These are phyloP conservation scores for Nicotiana benthamiana DNA, from an alignment of 257 asterid species.

Conservation along the genomic window DNA sequence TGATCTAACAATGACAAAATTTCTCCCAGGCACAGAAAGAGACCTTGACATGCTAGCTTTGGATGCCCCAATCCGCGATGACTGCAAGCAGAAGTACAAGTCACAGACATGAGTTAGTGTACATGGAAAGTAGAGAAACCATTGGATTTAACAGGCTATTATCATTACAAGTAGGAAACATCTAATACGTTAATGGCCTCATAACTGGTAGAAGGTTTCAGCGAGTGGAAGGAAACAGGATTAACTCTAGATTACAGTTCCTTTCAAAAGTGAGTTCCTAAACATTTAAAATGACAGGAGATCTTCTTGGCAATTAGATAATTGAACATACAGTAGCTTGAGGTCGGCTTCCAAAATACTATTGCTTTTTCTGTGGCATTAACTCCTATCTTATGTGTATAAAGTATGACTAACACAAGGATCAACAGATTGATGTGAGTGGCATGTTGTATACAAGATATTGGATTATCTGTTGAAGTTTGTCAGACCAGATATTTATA, in stretches of 20 bases:
- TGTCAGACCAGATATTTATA: neutral
- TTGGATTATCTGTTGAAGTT: neutral
- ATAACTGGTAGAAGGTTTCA: neutral
- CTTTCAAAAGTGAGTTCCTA: neutral
- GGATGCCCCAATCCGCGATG: slow-evolving; percentile 37
- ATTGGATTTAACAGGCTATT: neutral
- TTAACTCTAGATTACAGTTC: neutral
- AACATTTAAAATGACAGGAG: neutral
- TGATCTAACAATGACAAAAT: slow-evolving; percentile 61
- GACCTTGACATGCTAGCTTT: slow-evolving; percentile 66
- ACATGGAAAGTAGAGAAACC: slow-evolving; percentile 1
- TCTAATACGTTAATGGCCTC: neutral
- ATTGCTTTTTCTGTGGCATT: neutral
- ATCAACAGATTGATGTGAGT: neutral
- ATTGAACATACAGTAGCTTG: neutral
- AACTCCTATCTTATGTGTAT: neutral
- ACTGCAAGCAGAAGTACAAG: slow-evolving; percentile 7
- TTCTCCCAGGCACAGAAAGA: slow-evolving; percentile 73
- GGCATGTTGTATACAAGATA: neutral
- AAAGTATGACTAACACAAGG: neutral
- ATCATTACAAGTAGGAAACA: neutral
- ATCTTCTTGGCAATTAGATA: neutral
- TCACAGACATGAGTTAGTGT: neutral
- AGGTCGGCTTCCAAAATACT: neutral
- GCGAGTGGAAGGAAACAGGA: neutral